Percentiles rank a stretch among this genome's conserved stretches.
These are phyloP conservation scores for Fusarium proliferatum DNA, from an alignment of 2,329 filamentous ascomycete genomes.

Conservation along the genomic window DNA sequence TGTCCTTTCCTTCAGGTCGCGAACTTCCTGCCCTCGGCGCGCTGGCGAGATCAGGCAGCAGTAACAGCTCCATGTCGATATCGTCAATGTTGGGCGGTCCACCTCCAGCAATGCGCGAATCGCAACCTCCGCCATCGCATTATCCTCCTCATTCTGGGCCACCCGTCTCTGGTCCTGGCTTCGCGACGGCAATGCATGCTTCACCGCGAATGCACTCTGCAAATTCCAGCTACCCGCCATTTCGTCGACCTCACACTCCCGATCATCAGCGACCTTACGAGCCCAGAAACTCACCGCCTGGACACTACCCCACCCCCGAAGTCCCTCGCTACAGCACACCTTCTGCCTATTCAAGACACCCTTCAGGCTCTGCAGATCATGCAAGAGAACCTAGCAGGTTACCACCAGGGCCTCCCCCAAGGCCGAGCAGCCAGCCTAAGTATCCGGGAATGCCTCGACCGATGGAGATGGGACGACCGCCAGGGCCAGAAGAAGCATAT, in stretches of 20 bases:
- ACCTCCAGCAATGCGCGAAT: constrained; percentile 56
- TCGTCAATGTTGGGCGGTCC: constrained; percentile 69
- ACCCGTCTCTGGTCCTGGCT: constrained; percentile 58
- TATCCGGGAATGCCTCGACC: constrained; percentile 59
- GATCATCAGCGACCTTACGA: constrained; percentile 71
- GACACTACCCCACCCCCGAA: constrained; percentile 67
- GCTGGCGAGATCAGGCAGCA: constrained; percentile 58
- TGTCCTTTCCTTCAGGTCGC: constrained; percentile 61
- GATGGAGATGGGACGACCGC: constrained; percentile 58
- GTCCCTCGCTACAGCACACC: constrained; percentile 69
- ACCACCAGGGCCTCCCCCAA: constrained; percentile 56
- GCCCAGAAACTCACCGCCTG: constrained; percentile 61
- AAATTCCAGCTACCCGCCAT: constrained; percentile 69
- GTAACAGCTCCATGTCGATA: constrained; percentile 69
- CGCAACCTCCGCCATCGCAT: constrained; percentile 53
- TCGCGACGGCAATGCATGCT: constrained; percentile 62
- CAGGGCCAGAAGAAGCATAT: constrained; percentile 57
- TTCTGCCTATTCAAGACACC: constrained; percentile 64
- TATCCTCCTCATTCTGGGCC: constrained; percentile 57
- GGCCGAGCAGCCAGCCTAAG: constrained; percentile 65
- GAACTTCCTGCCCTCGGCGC: constrained; percentile 64
- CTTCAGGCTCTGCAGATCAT: constrained; percentile 60
- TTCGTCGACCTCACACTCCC: constrained; percentile 78
- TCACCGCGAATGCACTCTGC: constrained; percentile 67
- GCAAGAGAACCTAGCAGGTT: constrained; percentile 53